Conservation (phyloP, 768 basidiomycete species). For the Xerocomellus chrysenteron region DNA sequence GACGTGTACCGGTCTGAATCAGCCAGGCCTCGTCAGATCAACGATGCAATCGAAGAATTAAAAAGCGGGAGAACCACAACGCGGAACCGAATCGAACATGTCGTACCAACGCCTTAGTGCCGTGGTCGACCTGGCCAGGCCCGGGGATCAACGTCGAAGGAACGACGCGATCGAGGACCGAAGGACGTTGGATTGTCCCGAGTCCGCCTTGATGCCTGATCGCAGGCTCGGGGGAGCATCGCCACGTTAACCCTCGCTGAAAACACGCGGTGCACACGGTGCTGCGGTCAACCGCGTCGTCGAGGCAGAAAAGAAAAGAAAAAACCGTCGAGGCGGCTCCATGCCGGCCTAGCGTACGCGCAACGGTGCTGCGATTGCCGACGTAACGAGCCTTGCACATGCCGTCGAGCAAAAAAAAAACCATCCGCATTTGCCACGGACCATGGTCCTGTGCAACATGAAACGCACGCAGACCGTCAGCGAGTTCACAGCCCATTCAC, state of each 20-base stretch:
- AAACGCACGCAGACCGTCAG: slow-evolving; percentile 1
- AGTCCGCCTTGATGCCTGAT: slow-evolving; percentile 6
- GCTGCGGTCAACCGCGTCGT: slow-evolving; percentile 11
- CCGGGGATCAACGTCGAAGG: not conserved
- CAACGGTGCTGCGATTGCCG: not conserved
- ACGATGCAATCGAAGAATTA: not conserved
- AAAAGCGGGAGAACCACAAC: not conserved
- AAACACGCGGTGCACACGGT: slow-evolving; percentile 20
- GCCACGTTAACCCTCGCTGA: slow-evolving; percentile 21
- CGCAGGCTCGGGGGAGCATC: not conserved
- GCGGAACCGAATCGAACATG: slow-evolving; percentile 11
- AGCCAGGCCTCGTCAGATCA: not conserved
- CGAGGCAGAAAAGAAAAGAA: not conserved
- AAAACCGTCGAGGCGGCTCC: not conserved
- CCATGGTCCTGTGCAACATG: slow-evolving; percentile 2
- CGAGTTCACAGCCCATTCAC: not conserved
- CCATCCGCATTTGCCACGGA: not conserved
- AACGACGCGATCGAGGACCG: slow-evolving; percentile 7
- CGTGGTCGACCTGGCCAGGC: not conserved
- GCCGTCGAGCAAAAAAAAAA: not conserved
- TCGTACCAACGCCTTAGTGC: not conserved
- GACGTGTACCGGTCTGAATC: not conserved
- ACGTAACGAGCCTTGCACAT: not conserved
- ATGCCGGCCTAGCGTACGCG: not conserved
- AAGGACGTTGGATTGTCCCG: not conserved